Percentiles rank a stretch among this genome's conserved stretches.
Conservation (phyloP, 2,329 filamentous ascomycete species). For the Pezicula neosporulosa region DNA sequence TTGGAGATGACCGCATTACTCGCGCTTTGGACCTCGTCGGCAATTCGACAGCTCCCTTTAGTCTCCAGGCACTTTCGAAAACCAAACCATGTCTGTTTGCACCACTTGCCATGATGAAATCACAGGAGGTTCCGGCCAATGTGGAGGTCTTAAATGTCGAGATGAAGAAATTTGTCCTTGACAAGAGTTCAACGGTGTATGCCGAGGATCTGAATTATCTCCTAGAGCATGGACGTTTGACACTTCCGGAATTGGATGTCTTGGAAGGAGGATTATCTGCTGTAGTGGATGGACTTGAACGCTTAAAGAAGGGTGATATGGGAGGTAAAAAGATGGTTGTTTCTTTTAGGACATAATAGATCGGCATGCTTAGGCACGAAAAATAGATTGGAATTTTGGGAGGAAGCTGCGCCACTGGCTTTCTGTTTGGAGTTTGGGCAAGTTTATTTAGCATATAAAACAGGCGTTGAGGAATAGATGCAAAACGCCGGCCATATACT, state of each 20-base stretch:
- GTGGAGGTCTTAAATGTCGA: constrained; percentile 32
- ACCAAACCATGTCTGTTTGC: constrained; percentile 25
- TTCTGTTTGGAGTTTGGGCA: no score
- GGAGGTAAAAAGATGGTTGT: constrained; percentile 33
- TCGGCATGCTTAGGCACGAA: background rate
- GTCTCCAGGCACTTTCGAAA: constrained; percentile 25
- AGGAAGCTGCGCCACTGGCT: background rate
- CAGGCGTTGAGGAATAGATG: no score
- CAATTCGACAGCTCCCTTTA: constrained; percentile 27
- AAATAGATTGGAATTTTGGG: background rate
- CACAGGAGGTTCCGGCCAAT: constrained; percentile 25
- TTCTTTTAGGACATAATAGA: constrained; percentile 1
- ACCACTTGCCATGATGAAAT: constrained; percentile 32
- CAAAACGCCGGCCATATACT: no score
- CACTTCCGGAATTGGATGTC: constrained; percentile 29
- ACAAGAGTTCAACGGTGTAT: constrained; percentile 25
- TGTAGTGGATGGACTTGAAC: constrained; percentile 28
- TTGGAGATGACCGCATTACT: constrained; percentile 26
- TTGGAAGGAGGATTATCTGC: constrained; percentile 30
- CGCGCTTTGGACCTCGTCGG: constrained; percentile 35
- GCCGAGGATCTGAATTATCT: constrained; percentile 29
- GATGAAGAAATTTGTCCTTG: constrained; percentile 36
- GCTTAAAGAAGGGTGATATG: constrained; percentile 31
- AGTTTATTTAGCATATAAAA: no score
- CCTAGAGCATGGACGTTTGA: constrained; percentile 23